Evolutionary conservation across 805 yeast genomes (phyloP).

Genomic region (Starmerella khaoyaiensis): DNA sequence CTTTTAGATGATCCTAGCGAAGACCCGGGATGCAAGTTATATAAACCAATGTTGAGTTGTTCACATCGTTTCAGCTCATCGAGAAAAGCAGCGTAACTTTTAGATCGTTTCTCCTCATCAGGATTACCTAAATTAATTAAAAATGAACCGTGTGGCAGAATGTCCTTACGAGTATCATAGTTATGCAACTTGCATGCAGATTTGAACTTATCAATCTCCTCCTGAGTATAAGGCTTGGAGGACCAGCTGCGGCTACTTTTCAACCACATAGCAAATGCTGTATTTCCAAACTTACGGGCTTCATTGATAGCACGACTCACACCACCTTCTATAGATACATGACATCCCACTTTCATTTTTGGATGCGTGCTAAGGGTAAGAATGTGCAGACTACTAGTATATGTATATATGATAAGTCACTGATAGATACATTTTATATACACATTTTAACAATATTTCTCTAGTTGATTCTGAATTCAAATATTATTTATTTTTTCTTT

Average conservation of each 20-base stretch:
- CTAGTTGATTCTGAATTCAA: background rate
- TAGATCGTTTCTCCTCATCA: conserved; percentile 60
- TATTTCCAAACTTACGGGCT: conserved; percentile 47
- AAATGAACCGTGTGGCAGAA: conserved; percentile 90
- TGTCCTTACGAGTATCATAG: conserved; percentile 39
- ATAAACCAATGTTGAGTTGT: conserved; percentile 64
- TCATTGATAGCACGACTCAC: conserved; percentile 55
- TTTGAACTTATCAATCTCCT: conserved; percentile 56
- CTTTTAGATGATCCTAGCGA: conserved; percentile 58
- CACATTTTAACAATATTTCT: background rate
- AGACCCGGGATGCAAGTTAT: conserved; percentile 85
- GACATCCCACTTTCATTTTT: conserved; percentile 57
- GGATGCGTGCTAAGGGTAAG: background rate
- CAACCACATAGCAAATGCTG: conserved; percentile 79
- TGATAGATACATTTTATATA: background rate
- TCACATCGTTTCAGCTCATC: conserved; percentile 88
- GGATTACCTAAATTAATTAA: conserved; percentile 89
- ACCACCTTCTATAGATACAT: conserved; percentile 71
- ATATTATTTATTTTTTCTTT: conserved; percentile 1
- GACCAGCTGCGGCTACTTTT: conserved; percentile 88
- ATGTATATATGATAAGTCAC: background rate
- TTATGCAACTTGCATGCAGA: conserved; percentile 47
- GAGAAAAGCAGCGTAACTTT: conserved; percentile 61
- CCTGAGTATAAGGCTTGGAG: conserved; percentile 57
- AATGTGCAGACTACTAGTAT: background rate